Percentiles rank a stretch among this genome's conserved stretches.
Evolutionary conservation across 805 yeast genomes (phyloP).

Genomic region (Saccharomyces cerevisiae): DNA sequence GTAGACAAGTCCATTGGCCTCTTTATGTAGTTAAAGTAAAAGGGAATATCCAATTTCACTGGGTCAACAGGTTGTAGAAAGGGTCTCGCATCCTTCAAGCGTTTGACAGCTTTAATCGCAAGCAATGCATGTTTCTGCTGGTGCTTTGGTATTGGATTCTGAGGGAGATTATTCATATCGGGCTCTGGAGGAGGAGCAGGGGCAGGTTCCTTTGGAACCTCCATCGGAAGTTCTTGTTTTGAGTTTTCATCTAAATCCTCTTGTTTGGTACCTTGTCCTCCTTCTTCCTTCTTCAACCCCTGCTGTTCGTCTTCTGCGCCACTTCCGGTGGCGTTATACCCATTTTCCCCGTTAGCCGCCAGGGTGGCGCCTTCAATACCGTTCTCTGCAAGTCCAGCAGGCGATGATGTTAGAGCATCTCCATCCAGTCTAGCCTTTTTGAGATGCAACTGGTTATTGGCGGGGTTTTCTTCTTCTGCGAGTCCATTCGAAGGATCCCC

Average conservation of each 20-base stretch:
- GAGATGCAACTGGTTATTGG: not conserved
- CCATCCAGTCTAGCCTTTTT: not conserved
- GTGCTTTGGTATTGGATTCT: conserved; percentile 65
- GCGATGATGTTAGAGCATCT: not conserved
- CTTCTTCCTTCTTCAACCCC: not conserved
- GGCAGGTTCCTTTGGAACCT: conserved; percentile 41
- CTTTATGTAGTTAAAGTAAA: conserved; percentile 72
- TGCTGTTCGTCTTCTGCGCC: not conserved
- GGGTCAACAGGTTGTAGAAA: conserved; percentile 86
- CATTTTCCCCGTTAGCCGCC: not conserved
- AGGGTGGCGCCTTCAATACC: not conserved
- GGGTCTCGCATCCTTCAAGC: conserved; percentile 88
- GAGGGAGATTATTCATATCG: conserved; percentile 60
- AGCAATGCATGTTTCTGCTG: conserved; percentile 74
- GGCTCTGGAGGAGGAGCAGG: conserved; percentile 71
- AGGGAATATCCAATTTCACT: conserved; percentile 80
- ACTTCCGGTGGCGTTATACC: not conserved
- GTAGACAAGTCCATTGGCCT: conserved; percentile 93
- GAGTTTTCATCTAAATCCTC: not conserved
- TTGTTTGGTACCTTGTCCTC: not conserved
- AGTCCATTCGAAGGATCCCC: not conserved
- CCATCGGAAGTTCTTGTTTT: not conserved
- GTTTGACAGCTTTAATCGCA: conserved; percentile 74
- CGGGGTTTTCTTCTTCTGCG: not conserved
- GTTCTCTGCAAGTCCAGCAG: not conserved